These are phyloP conservation scores for Rhizopogon salebrosus DNA, from an alignment of 768 basidiomycete genomes.

Conservation along the genomic window DNA sequence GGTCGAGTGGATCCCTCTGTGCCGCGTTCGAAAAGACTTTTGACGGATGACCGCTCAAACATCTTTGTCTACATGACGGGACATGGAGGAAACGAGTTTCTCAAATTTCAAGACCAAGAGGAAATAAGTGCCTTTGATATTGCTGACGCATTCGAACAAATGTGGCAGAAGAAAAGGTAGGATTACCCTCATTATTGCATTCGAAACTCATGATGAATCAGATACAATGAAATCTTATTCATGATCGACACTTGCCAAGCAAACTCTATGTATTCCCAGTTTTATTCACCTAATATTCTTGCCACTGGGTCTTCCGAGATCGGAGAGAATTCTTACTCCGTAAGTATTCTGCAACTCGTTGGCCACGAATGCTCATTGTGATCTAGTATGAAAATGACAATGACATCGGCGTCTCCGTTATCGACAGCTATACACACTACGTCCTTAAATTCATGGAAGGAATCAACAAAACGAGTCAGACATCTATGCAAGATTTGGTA, in stretches of 20 bases:
- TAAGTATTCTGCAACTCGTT: constrained; percentile 28
- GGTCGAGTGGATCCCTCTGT: constrained; percentile 81
- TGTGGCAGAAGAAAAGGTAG: constrained; percentile 94
- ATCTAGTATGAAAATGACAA: constrained; percentile 84
- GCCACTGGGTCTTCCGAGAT: constrained; percentile 84
- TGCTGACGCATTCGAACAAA: constrained; percentile 97
- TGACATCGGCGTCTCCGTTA: constrained; percentile 93
- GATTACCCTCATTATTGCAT: constrained; percentile 11
- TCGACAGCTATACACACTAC: constrained; percentile 92
- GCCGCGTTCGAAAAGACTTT: constrained; percentile 87
- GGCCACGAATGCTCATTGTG: neutral
- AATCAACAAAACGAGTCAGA: constrained; percentile 84
- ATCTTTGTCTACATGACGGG: constrained; percentile 98
- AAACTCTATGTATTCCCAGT: constrained; percentile 89
- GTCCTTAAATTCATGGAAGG: constrained; percentile 87
- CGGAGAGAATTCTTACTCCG: constrained; percentile 91
- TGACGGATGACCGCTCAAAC: constrained; percentile 87
- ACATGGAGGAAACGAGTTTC: constrained; percentile 95
- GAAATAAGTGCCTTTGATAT: constrained; percentile 96
- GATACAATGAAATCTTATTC: constrained; percentile 95
- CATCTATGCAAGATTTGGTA: constrained; percentile 79
- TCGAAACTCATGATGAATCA: constrained; percentile 17
- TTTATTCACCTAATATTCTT: constrained; percentile 90
- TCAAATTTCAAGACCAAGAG: constrained; percentile 99
- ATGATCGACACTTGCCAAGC: constrained; percentile 99